These are phyloP conservation scores for Erythrophleum ivorense DNA, from an alignment of 331 rosid genomes.

Conservation along the genomic window DNA sequence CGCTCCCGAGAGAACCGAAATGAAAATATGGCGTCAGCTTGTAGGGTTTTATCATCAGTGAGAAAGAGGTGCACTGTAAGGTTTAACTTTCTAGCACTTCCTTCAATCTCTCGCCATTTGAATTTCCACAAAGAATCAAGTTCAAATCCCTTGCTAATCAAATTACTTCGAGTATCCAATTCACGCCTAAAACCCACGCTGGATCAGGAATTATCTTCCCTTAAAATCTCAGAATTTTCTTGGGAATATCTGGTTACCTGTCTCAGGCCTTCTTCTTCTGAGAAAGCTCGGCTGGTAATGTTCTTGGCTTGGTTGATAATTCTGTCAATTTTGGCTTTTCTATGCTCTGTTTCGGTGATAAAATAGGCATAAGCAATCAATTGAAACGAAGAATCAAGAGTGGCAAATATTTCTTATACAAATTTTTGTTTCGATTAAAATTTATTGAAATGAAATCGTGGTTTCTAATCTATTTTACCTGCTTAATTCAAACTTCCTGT, in stretches of 20 bases:
- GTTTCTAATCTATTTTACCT: conserved; percentile 1
- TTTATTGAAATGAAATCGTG: neutral
- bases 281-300: conserved; percentile 60
- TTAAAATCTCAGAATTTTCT: conserved; percentile 45
- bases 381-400: neutral
- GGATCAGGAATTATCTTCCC: conserved; percentile 46
- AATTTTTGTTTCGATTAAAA: neutral
- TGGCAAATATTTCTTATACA: neutral
- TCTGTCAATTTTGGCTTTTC: neutral
- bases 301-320: neutral
- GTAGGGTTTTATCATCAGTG: conserved; percentile 45
- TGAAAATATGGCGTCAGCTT: conserved; percentile 47
- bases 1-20: neutral
- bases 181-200: conserved; percentile 55
- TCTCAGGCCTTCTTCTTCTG: conserved; percentile 53
- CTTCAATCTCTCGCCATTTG: conserved; percentile 27
- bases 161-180: conserved; percentile 53
- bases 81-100: neutral
- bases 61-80: conserved; percentile 29
- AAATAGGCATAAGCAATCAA: neutral
- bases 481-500: neutral
- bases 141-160: conserved; percentile 46
- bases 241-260: conserved; percentile 53
- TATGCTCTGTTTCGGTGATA: neutral
- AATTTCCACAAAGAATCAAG: conserved; percentile 30